These are phyloP conservation scores for Mycotypha africana DNA, from an alignment of 371 early-diverging fungal genomes.

Conservation along the genomic window DNA sequence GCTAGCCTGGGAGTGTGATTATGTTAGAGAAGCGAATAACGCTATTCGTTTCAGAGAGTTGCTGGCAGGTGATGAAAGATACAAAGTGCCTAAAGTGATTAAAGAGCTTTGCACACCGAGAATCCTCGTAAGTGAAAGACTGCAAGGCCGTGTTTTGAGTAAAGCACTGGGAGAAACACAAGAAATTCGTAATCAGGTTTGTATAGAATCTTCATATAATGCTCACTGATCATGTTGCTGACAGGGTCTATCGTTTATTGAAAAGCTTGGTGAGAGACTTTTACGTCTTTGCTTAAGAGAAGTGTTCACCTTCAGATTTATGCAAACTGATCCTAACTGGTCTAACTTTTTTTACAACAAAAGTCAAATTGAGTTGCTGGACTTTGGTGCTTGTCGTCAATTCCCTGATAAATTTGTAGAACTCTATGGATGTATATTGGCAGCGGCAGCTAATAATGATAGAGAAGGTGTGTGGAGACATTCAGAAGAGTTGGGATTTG, in stretches of 20 bases:
- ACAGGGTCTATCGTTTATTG: too few relatives aligned
- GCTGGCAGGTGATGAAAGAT: constrained; percentile 55
- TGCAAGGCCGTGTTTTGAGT: constrained; percentile 73
- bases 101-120: constrained; percentile 63
- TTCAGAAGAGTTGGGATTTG: constrained; percentile 81
- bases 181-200: constrained; percentile 62
- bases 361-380: constrained; percentile 76
- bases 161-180: constrained; percentile 63
- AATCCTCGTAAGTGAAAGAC: constrained; percentile 79
- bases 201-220: too few relatives aligned
- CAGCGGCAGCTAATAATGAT: constrained; percentile 71
- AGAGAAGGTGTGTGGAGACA: constrained; percentile 70
- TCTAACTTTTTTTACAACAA: constrained; percentile 91
- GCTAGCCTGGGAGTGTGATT: constrained; percentile 94
- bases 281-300: constrained; percentile 84
- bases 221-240: too few relatives aligned
- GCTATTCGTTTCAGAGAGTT: constrained; percentile 63
- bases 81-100: constrained; percentile 74
- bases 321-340: constrained; percentile 99
- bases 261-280: constrained; percentile 46
- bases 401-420: constrained; percentile 72
- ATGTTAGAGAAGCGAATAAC: constrained; percentile 80
- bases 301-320: constrained; percentile 87
- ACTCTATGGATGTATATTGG: constrained; percentile 70
- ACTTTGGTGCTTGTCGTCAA: constrained; percentile 93